Evolutionary conservation across 345 rosid species (phyloP).

Genomic region (Lepidium africanum): DNA sequence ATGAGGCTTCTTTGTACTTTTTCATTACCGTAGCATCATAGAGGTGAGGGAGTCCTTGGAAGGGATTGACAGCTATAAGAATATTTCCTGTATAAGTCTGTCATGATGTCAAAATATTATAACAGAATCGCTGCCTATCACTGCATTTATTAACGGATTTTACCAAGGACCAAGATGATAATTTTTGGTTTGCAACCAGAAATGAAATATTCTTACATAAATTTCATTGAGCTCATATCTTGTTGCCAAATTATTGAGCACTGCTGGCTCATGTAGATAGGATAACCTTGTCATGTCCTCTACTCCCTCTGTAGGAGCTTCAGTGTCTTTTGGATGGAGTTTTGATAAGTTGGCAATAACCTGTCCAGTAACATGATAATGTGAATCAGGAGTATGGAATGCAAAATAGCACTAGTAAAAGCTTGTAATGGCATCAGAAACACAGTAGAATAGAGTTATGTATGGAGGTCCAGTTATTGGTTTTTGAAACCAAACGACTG

Average conservation of each 20-base stretch:
- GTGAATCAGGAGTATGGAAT: not conserved
- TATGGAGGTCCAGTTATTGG: not conserved
- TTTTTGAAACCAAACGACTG: not conserved
- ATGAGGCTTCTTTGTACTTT: constrained; percentile 49
- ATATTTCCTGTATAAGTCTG: constrained; percentile 89
- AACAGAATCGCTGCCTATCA: constrained; percentile 24
- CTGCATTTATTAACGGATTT: constrained; percentile 17
- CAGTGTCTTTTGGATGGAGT: constrained; percentile 53
- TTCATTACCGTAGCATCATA: constrained; percentile 56
- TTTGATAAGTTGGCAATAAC: constrained; percentile 46
- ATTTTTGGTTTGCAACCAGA: constrained; percentile 8
- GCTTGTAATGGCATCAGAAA: not conserved
- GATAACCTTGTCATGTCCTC: constrained; percentile 91
- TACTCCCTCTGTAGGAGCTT: constrained; percentile 59
- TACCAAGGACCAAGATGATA: constrained; percentile 15
- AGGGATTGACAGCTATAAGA: constrained; percentile 91
- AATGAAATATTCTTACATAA: constrained; percentile 49
- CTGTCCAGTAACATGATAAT: constrained; percentile 28
- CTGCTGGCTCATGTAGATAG: constrained; percentile 84
- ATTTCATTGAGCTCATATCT: constrained; percentile 59
- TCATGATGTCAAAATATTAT: constrained; percentile 43
- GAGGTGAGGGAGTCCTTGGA: constrained; percentile 55
- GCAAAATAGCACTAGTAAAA: constrained; percentile 6
- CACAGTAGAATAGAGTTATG: not conserved
- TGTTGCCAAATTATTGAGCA: constrained; percentile 56